These are phyloP conservation scores for Pichia sp. DNA, from an alignment of 1,139 yeast species.

Conservation along the genomic window DNA sequence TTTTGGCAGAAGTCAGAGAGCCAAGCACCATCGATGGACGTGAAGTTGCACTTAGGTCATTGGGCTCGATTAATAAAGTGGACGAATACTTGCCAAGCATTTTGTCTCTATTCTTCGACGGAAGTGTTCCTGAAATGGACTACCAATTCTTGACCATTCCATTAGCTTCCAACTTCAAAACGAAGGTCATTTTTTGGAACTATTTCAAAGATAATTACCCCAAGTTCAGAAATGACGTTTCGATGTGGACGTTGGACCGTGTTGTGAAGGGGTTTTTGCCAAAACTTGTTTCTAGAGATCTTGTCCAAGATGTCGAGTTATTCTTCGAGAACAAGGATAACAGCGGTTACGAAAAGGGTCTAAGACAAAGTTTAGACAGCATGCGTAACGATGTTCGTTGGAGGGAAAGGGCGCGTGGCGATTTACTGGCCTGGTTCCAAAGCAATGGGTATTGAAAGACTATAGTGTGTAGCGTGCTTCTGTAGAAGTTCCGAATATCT, in stretches of 20 bases:
- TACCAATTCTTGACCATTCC: conserved; percentile 54
- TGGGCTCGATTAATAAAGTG: conserved; percentile 50
- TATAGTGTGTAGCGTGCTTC: no score
- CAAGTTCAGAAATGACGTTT: conserved; percentile 24
- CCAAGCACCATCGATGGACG: conserved; percentile 64
- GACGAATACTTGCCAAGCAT: conserved; percentile 37
- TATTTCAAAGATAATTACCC: conserved; percentile 48
- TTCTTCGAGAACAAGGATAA: conserved; percentile 56
- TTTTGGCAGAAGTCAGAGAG: conserved; percentile 44
- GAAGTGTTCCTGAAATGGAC: conserved; percentile 65
- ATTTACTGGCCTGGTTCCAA: conserved; percentile 24
- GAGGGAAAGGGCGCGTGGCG: conserved; percentile 31
- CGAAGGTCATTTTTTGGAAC: conserved; percentile 51
- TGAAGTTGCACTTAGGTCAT: conserved; percentile 58
- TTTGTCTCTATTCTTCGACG: conserved; percentile 38
- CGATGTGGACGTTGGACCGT: conserved; percentile 47
- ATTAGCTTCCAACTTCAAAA: conserved; percentile 46
- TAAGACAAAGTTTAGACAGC: conserved; percentile 51
- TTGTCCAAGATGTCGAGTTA: conserved; percentile 41
- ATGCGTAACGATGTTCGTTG: conserved; percentile 47
- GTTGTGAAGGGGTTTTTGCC: conserved; percentile 49
- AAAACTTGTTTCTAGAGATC: conserved; percentile 31
- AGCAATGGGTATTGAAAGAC: conserved; percentile 18
- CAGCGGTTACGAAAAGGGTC: conserved; percentile 58
- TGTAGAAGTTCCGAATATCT: no score